These are phyloP conservation scores for Gaultheria prostrata DNA, from an alignment of 148 eudicot genomes.

Conservation along the genomic window DNA sequence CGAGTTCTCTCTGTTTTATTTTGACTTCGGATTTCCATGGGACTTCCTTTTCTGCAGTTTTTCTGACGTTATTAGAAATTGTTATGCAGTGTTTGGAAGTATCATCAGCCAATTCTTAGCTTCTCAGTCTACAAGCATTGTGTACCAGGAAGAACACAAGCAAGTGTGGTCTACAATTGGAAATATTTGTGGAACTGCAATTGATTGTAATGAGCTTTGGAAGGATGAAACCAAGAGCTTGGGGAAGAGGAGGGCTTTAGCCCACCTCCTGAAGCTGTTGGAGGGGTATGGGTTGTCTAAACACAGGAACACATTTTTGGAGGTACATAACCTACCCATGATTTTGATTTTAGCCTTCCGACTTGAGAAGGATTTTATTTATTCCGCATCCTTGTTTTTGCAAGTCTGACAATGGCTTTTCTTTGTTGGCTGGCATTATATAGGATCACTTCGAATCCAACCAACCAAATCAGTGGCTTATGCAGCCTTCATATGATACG, in stretches of 20 bases:
- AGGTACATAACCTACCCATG: constrained; percentile 29
- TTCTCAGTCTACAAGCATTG: constrained; percentile 30
- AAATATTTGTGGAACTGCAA: constrained; percentile 48
- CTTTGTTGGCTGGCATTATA: constrained; percentile 17
- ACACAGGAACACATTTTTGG: constrained; percentile 50
- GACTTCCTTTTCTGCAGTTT: not conserved
- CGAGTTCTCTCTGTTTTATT: not conserved
- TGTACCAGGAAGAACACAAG: constrained; percentile 54
- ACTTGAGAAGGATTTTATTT: not conserved
- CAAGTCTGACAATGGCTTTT: not conserved
- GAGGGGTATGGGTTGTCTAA: constrained; percentile 71
- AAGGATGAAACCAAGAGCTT: constrained; percentile 60
- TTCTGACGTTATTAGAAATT: not conserved
- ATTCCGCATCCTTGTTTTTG: not conserved
- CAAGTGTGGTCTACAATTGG: constrained; percentile 49
- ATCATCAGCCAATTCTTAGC: constrained; percentile 27
- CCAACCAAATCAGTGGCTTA: constrained; percentile 61
- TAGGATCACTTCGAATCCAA: constrained; percentile 46
- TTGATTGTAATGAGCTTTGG: constrained; percentile 69
- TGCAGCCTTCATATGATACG: constrained; percentile 76
- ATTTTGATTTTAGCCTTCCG: not conserved
- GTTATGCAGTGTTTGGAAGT: constrained; percentile 35
- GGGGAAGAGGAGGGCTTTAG: constrained; percentile 68
- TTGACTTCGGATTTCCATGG: not conserved
- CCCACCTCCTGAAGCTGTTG: constrained; percentile 63